Base-by-base conservation (phyloP, 1,284 basidiomycete genomes). In the Cryptococcus depauperatus region DNA sequence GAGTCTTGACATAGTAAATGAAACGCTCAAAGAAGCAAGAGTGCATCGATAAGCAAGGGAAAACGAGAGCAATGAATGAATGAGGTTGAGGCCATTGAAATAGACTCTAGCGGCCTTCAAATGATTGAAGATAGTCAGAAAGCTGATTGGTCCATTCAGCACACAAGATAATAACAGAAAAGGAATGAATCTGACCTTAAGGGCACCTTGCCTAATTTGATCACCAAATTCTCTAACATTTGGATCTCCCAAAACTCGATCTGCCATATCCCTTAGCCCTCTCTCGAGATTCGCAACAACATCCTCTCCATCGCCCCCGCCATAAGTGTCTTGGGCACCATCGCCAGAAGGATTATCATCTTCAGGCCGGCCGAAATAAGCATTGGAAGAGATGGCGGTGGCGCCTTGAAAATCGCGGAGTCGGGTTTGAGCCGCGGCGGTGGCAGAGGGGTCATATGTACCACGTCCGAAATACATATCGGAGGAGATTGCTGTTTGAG, bases 391-490 rank as follows among this genome's bases (percentile, higher is more conserved):
- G 64, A 98, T 98, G 26, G 89, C 82, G 0, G 86, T 87, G 21
- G 93, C 89, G 14, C 92, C 92, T 58, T 83, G 79, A 80, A 99
- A 98, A 38, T 80, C 75, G 57, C 83, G 79, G 37, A 97, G 74
- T 8, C 93, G 80, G 18, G 77, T 72, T 65, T 90, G 85, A 1
- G 91, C 89, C 70, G 96, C 90, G 33, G 75, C 71, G 27, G 79
- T 67, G 4, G 81, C 76, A 35, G 72, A 64, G 1, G 89, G 79
- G 66, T 98, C 93, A 71, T 96, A 96, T 16, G 80, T 71, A 44
- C 86, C 85, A 25, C 93, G 80, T 30, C 85, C 87, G 70, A 97
- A 97, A 77, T 88, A 97, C 85, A 93, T 91, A 67, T 98, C 95
- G 2, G 88, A 93, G 4, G 90, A 95, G 67, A 99, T 96, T 40